phyloP scores from a whole-genome alignment of 129 eudicot species.

The Lactuca sativa region DNA sequence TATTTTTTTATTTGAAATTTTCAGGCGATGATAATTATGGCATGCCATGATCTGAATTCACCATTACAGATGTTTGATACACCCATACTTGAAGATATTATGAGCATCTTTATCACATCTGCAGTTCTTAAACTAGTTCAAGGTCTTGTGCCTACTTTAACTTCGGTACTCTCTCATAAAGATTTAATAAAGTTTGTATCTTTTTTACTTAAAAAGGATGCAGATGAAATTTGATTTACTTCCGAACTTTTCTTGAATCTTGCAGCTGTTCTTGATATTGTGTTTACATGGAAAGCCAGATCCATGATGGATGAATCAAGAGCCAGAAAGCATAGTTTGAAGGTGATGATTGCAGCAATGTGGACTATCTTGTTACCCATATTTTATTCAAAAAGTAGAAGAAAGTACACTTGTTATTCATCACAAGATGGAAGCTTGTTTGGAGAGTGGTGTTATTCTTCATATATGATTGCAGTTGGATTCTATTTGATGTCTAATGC shows the following conservation, averaged over 20 bases:
- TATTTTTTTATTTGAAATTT: background rate
- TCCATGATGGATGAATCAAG: conserved; percentile 59
- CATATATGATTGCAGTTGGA: conserved; percentile 87
- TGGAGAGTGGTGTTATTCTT: conserved; percentile 97
- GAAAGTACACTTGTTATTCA: conserved; percentile 77
- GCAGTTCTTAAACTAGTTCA: conserved; percentile 85
- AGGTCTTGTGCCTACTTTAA: conserved; percentile 51
- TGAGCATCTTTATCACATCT: conserved; percentile 96
- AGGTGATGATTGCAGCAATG: conserved; percentile 63
- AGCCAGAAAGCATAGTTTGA: conserved; percentile 47
- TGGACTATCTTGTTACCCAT: conserved; percentile 87
- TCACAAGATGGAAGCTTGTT: conserved; percentile 65
- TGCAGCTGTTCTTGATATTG: conserved; percentile 86
- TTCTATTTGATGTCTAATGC: conserved; percentile 86
- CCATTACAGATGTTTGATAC: conserved; percentile 83
- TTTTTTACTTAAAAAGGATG: background rate
- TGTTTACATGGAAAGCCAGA: conserved; percentile 92
- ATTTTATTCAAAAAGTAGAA: conserved; percentile 63
- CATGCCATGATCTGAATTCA: conserved; percentile 73
- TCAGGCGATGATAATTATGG: conserved; percentile 97
- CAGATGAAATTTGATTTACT: background rate
- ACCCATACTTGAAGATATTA: conserved; percentile 77
- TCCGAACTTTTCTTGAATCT: conserved; percentile 7
- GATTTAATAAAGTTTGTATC: conserved; percentile 20
- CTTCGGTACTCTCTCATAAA: conserved; percentile 39